phyloP scores from a whole-genome alignment of 352 stramenopile species.

The Globisporangium perplexum region DNA sequence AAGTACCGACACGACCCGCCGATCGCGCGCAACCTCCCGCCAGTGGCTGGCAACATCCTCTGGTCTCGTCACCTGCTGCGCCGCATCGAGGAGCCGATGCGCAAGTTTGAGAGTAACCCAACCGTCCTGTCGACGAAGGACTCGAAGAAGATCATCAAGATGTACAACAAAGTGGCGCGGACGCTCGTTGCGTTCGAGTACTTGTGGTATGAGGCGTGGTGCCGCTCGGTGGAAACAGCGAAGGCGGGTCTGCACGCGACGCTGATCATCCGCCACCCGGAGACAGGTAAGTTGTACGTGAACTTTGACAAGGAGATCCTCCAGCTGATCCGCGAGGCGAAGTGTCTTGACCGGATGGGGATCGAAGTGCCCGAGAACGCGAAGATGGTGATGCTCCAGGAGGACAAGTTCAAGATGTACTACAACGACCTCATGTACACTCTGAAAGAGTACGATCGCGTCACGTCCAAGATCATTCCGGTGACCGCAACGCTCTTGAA shows the following conservation, averaged over 20 bases:
- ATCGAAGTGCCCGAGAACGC: constrained; percentile 82
- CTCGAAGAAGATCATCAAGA: constrained; percentile 89
- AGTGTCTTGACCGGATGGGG: constrained; percentile 76
- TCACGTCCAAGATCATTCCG: constrained; percentile 69
- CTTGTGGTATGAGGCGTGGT: constrained; percentile 88
- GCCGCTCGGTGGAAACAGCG: constrained; percentile 67
- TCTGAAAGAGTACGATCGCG: constrained; percentile 76
- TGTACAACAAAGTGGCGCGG: constrained; percentile 86
- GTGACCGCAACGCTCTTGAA: constrained; percentile 46
- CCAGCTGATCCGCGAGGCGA: constrained; percentile 82
- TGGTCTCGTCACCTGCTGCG: constrained; percentile 81
- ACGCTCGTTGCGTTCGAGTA: constrained; percentile 90
- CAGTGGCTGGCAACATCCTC: constrained; percentile 82
- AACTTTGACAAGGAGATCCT: constrained; percentile 90
- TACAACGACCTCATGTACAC: constrained; percentile 81
- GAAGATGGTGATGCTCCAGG: constrained; percentile 79
- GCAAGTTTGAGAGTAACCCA: constrained; percentile 81
- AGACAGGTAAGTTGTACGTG: constrained; percentile 70
- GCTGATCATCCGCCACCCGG: constrained; percentile 78
- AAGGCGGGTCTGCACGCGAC: constrained; percentile 76
- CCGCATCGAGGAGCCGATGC: constrained; percentile 87
- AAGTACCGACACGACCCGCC: constrained; percentile 80
- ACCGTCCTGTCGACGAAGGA: constrained; percentile 84
- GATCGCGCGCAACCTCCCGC: constrained; percentile 72
- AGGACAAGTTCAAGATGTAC: constrained; percentile 86